Evolutionary conservation across 805 yeast species (phyloP), one percentile per base, ranked within the genome.

Genomic region (Torulaspora gathmanii): DNA sequence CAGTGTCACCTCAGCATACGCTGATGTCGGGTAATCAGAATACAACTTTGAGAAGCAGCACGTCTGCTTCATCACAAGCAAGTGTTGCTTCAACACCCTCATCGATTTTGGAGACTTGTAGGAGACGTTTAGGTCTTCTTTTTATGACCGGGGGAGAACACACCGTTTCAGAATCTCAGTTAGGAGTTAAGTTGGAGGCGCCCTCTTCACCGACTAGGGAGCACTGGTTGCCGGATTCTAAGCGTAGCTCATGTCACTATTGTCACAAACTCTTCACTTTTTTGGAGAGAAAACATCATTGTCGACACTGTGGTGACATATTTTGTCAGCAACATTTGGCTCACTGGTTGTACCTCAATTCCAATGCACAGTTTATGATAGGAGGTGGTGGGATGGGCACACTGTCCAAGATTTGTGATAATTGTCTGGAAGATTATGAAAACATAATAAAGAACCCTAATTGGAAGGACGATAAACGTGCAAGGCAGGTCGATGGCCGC

Each of bases 301-400:
- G 95, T 61, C 76, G 95, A 43, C 82, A 82, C 60, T 86, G 95
- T 64, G 95, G 95, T 29, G 87, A 84, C 33, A 77, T 86, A 16
- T 86, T 78, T 57, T 86, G 95, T 63, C 78, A 79, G 27, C 79
- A 75, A 49, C 90, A 86, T 63, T 73, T 82, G 3, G 68, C 75
- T 6, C 82, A 79, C 55, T 70, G 70, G 68, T 61, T 78, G 51
- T 72, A 80, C 66, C 70, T 78, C 58, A 70, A 80, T 60, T 69
- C 74, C 56, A 62, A 77, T 65, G 79, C 93, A 28, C 79, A 78
- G 52, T 80, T 80, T 52, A 74, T 80, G 54, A 78, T 83, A 44
- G 87, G 83, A 16, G 81, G 85, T 5, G 68, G 79, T 42, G 91
- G 91, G 3, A 70, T 77, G 11, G 65, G 66, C 17, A 56, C 57